These are phyloP conservation scores for Trichocladium antarcticum DNA, from an alignment of 495 filamentous ascomycete species.

Conservation along the genomic window DNA sequence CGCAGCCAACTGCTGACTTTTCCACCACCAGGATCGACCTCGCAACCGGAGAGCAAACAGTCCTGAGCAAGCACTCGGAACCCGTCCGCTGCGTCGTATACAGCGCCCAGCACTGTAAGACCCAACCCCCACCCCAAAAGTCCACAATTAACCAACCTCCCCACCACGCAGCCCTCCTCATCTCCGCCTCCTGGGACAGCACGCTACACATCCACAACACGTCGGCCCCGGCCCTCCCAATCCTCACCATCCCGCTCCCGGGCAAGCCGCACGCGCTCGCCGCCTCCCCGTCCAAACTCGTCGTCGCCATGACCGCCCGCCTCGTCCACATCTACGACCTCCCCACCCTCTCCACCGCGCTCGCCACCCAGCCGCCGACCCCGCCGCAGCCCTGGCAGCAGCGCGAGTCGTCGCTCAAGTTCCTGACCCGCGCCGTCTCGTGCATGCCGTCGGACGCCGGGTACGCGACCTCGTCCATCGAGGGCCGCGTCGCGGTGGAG, in stretches of 20 bases:
- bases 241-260: slow-evolving; percentile 54
- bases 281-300: slow-evolving; percentile 66
- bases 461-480: slow-evolving; percentile 79
- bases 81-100: slow-evolving; percentile 78
- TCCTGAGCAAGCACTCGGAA: slow-evolving; percentile 65
- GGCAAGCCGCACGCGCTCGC: slow-evolving; percentile 83
- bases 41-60: slow-evolving; percentile 54
- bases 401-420: slow-evolving; percentile 84
- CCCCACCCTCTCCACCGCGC: slow-evolving; percentile 46
- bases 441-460: slow-evolving; percentile 94
- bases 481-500: slow-evolving; percentile 89
- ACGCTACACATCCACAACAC: slow-evolving; percentile 75
- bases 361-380: slow-evolving; percentile 30
- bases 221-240: slow-evolving; percentile 26
- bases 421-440: slow-evolving; percentile 85
- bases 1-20: neutral
- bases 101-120: slow-evolving; percentile 56
- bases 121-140: neutral
- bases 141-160: slow-evolving; percentile 7
- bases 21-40: slow-evolving; percentile 54
- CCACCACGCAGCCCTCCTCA: slow-evolving; percentile 43
- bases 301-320: slow-evolving; percentile 92
- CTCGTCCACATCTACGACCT: slow-evolving; percentile 89
- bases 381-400: slow-evolving; percentile 71
- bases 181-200: slow-evolving; percentile 88